These are phyloP conservation scores for Podospora didyma DNA, from an alignment of 495 filamentous ascomycete species.

Conservation along the genomic window DNA sequence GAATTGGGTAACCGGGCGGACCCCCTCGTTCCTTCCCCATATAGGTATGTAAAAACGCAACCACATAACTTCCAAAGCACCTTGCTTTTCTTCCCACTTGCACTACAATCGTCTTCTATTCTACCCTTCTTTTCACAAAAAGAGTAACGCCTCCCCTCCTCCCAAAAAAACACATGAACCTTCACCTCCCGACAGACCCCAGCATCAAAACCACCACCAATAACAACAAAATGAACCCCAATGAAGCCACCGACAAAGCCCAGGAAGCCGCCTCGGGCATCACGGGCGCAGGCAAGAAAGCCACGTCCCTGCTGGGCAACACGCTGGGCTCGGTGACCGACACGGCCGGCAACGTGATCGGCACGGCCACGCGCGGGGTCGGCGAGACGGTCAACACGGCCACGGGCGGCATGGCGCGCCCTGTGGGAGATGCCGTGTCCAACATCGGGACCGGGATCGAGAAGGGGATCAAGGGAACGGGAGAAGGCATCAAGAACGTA, in stretches of 20 bases:
- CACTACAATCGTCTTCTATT: no score
- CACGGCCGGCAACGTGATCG: slow-evolving; percentile 62
- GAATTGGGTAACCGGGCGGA: not conserved
- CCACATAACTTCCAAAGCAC: no score
- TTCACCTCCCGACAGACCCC: not conserved
- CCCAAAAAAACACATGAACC: not conserved
- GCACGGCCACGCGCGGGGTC: slow-evolving; percentile 56
- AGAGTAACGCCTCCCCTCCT: not conserved
- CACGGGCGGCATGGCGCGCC: slow-evolving; percentile 53
- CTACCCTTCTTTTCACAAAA: not conserved
- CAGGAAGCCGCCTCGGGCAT: slow-evolving; percentile 50
- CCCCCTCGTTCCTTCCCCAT: no score
- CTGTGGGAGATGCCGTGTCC: slow-evolving; percentile 58
- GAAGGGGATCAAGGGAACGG: slow-evolving; percentile 47
- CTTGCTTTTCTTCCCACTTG: no score
- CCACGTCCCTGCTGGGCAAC: slow-evolving; percentile 50
- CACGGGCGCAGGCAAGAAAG: slow-evolving; percentile 55
- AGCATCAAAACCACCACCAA: not conserved
- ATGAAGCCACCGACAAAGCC: slow-evolving; percentile 31
- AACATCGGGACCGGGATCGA: slow-evolving; percentile 54
- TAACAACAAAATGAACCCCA: slow-evolving; percentile 8
- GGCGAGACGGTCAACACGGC: slow-evolving; percentile 59
- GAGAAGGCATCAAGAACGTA: slow-evolving; percentile 59
- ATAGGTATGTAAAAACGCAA: no score
- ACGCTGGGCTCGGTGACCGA: slow-evolving; percentile 46